phyloP scores from a whole-genome alignment of 129 eudicot species.

The Apium graveolens region DNA sequence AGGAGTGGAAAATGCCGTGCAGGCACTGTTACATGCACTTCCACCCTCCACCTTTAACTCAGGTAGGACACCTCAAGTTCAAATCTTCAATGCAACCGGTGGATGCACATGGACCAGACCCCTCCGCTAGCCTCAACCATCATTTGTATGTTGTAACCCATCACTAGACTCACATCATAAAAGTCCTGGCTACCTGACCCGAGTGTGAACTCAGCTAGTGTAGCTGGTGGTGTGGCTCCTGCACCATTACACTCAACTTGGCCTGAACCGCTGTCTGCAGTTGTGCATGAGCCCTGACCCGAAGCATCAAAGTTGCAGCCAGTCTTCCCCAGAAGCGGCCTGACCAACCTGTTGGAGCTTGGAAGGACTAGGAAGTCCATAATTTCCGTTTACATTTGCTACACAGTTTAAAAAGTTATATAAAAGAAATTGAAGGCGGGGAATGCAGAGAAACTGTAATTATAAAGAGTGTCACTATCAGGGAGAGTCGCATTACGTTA shows the following conservation, averaged over 20 bases:
- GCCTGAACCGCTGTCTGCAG: conserved; percentile 8
- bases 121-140: conserved; percentile 27
- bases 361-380: no score
- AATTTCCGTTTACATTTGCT: no score
- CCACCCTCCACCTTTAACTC: conserved; percentile 25
- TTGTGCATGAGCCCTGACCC: conserved; percentile 8
- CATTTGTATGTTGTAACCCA: conserved; percentile 35
- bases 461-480: background rate
- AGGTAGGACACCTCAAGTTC: conserved; percentile 24
- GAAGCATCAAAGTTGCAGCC: conserved; percentile 13
- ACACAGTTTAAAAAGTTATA: background rate
- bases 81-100: conserved; percentile 30
- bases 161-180: conserved; percentile 20
- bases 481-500: background rate
- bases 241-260: conserved; percentile 15
- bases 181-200: conserved; percentile 12
- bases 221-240: conserved; percentile 11
- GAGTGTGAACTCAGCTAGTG: conserved; percentile 13
- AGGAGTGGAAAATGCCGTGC: conserved; percentile 25
- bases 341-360: conserved; percentile 16
- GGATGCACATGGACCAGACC: conserved; percentile 14
- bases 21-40: conserved; percentile 31
- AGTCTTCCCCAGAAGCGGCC: conserved; percentile 20
- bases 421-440: background rate
- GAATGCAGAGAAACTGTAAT: background rate